These are phyloP conservation scores for Syncephalis plumigaleata DNA, from an alignment of 371 early-diverging fungal genomes.

Conservation along the genomic window DNA sequence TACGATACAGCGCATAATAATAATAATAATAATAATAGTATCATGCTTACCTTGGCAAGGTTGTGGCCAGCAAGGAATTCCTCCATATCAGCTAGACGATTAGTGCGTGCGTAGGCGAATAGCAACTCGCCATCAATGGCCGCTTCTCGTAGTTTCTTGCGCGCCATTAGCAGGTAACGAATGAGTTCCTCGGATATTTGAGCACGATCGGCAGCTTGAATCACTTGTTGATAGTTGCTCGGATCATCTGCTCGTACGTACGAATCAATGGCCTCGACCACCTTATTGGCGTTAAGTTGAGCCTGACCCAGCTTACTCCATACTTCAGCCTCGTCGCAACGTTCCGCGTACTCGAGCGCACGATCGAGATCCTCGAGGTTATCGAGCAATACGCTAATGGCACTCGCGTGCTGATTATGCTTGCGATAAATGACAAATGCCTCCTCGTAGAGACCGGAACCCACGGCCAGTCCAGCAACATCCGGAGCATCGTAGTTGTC, in stretches of 20 bases:
- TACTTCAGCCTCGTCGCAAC: slow-evolving; percentile 69
- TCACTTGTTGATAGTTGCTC: slow-evolving; percentile 78
- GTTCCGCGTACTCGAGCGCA: slow-evolving; percentile 89
- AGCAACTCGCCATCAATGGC: slow-evolving; percentile 83
- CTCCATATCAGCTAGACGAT: slow-evolving; percentile 79
- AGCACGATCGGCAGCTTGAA: slow-evolving; percentile 52
- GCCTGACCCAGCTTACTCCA: slow-evolving; percentile 93
- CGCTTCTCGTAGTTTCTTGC: slow-evolving; percentile 82
- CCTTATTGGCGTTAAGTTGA: slow-evolving; percentile 71
- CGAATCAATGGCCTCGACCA: slow-evolving; percentile 91
- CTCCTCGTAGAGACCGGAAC: slow-evolving; percentile 79
- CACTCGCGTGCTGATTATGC: slow-evolving; percentile 69
- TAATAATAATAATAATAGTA: too few relatives aligned
- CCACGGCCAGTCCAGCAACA: slow-evolving; percentile 87
- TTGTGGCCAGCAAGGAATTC: slow-evolving; percentile 83
- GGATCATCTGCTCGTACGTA: slow-evolving; percentile 90
- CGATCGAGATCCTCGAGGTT: slow-evolving; percentile 85
- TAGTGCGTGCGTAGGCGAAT: slow-evolving; percentile 87
- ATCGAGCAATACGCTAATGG: slow-evolving; percentile 78
- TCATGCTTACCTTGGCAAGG: slow-evolving; percentile 49
- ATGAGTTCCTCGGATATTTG: slow-evolving; percentile 86
- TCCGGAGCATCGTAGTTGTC: slow-evolving; percentile 91
- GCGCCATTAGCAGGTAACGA: slow-evolving; percentile 83
- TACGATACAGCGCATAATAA: too few relatives aligned
- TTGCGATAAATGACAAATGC: slow-evolving; percentile 91